A percentile compares a stretch with the other conserved stretches of the same genome.
Conservation (phyloP, 345 rosid species). For the Acer yangbiense region DNA sequence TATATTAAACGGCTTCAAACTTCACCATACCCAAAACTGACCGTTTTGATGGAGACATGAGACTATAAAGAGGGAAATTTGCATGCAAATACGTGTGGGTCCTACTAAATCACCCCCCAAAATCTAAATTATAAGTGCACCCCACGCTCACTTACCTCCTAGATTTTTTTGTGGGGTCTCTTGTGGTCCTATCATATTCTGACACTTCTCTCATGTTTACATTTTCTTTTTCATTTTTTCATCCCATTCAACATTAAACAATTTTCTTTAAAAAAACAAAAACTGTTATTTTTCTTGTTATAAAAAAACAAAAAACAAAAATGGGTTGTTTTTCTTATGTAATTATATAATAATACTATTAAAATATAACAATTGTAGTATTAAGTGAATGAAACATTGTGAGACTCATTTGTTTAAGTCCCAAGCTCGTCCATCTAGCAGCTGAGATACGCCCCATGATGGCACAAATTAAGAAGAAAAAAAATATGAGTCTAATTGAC, state of each 20-base stretch:
- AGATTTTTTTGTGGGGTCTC: neutral
- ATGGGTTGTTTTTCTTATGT: neutral
- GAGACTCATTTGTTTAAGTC: too few relatives aligned
- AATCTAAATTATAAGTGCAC: conserved; percentile 15
- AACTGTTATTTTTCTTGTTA: neutral
- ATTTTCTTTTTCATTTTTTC: neutral
- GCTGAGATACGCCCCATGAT: too few relatives aligned
- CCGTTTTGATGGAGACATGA: neutral
- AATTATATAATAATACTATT: too few relatives aligned
- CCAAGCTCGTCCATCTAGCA: too few relatives aligned
- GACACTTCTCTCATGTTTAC: neutral
- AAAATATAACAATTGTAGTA: too few relatives aligned
- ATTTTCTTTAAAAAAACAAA: neutral
- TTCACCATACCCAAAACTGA: neutral
- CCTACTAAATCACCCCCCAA: neutral
- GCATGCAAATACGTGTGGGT: conserved; percentile 19
- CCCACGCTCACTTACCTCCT: conserved; percentile 12
- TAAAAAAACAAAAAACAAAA: neutral
- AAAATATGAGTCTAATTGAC: too few relatives aligned
- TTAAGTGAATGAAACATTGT: too few relatives aligned
- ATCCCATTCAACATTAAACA: neutral
- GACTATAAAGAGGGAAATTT: neutral
- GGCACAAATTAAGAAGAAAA: too few relatives aligned
- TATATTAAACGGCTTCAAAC: conserved; percentile 26
- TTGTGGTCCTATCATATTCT: conserved; percentile 13